phyloP scores from a whole-genome alignment of 192 early-diverging fungal genomes.

The Helicostylum pulchrum region DNA sequence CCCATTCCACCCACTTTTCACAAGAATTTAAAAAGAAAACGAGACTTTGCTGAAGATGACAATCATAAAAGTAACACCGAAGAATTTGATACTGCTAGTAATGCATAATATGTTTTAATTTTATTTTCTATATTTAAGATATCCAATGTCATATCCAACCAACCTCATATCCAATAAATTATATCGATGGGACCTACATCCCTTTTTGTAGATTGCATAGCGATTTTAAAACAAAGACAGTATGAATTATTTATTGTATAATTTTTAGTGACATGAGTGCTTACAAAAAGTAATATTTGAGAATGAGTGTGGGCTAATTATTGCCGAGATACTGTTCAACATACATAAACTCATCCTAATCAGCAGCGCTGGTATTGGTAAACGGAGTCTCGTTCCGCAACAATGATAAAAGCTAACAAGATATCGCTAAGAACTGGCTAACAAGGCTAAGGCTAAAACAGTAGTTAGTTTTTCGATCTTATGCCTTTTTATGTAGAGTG shows the following conservation, averaged over 20 bases:
- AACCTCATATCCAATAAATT: constrained; percentile 7
- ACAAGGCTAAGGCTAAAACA: constrained; percentile 2
- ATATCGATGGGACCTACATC: constrained; percentile 9
- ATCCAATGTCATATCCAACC: constrained; percentile 6
- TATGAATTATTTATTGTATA: constrained; percentile 11
- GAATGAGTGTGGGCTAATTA: constrained; percentile 9
- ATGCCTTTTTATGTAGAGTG: constrained; percentile 4
- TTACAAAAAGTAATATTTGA: constrained; percentile 7
- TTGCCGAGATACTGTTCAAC: constrained; percentile 8
- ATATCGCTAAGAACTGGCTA: constrained; percentile 4
- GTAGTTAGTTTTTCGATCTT: constrained; percentile 6
- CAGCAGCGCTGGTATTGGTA: constrained; percentile 4
- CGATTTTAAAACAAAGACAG: constrained; percentile 1
- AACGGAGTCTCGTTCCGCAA: constrained; percentile 8
- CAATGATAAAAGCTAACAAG: constrained; percentile 8
- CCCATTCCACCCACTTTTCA: constrained; percentile 7
- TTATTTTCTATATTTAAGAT: constrained; percentile 6
- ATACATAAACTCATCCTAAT: constrained; percentile 11
- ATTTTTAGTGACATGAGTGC: constrained; percentile 9
- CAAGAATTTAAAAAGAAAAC: constrained; percentile 8
- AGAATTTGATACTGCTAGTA: not conserved
- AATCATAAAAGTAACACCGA: not conserved
- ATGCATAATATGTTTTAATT: constrained; percentile 8
- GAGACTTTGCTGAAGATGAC: constrained; percentile 3
- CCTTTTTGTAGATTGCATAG: constrained; percentile 6